Evolutionary conservation across 108 stramenopile genomes (phyloP).

Genomic region (Fragilariopsis cylindrus): DNA sequence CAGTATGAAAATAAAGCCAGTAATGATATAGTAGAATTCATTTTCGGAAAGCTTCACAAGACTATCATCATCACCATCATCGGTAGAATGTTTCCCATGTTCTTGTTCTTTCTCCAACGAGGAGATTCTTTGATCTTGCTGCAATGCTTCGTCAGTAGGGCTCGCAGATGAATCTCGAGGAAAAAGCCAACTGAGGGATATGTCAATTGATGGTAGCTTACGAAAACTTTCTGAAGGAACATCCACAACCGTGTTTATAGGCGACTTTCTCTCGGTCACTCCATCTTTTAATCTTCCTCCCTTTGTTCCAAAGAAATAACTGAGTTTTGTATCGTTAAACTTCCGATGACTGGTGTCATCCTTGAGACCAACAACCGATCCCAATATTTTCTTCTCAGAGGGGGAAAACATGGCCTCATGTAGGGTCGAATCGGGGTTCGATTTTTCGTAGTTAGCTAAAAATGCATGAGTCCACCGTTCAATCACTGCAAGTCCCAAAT

Average conservation of each 20-base stretch:
- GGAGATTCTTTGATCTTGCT: background rate
- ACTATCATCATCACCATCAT: constrained; percentile 4
- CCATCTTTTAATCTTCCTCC: constrained; percentile 14
- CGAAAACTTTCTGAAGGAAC: background rate
- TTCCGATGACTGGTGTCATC: constrained; percentile 17
- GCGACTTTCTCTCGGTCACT: background rate
- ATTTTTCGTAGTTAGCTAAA: constrained; percentile 26
- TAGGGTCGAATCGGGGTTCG: constrained; percentile 15
- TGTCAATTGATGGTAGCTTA: background rate
- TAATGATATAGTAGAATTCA: background rate
- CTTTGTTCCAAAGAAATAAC: constrained; percentile 59
- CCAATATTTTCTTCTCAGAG: constrained; percentile 19
- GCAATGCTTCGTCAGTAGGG: background rate
- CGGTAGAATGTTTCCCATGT: constrained; percentile 4
- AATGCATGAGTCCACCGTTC: constrained; percentile 76
- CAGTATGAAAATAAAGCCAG: background rate
- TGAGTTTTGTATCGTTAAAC: constrained; percentile 37
- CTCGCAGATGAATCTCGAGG: background rate
- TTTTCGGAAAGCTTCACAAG: background rate
- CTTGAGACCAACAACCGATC: constrained; percentile 41
- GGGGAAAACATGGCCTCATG: constrained; percentile 47
- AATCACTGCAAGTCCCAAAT: constrained; percentile 64
- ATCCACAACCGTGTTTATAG: background rate
- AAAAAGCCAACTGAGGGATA: background rate
- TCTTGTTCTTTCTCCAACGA: background rate